Percentiles rank a stretch among this genome's conserved stretches.
Conservation (phyloP, 2,329 filamentous ascomycete genomes). For the Diaporthe ampelina region DNA sequence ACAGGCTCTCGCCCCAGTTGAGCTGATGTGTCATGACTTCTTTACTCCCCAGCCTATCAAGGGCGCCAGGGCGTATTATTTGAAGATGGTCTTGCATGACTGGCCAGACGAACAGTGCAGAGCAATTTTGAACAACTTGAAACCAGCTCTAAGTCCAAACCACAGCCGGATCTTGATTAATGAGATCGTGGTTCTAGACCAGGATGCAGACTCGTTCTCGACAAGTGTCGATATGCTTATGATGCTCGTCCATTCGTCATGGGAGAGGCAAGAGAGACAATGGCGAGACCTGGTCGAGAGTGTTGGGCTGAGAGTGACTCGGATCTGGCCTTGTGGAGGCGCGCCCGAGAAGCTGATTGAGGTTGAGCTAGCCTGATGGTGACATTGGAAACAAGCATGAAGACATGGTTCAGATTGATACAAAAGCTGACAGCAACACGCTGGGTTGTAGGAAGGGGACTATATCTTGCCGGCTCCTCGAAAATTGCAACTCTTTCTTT, state of each 20-base stretch:
- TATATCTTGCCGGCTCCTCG: background rate
- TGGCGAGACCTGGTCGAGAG: conserved; percentile 51
- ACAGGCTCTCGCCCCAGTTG: conserved; percentile 44
- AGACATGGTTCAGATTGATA: too few relatives aligned
- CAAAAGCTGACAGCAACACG: background rate
- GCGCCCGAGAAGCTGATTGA: conserved; percentile 57
- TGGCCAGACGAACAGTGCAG: conserved; percentile 52
- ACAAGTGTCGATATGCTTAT: conserved; percentile 57
- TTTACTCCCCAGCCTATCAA: conserved; percentile 51
- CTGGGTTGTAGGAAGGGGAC: background rate
- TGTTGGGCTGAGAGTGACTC: conserved; percentile 52
- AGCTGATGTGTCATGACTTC: conserved; percentile 52
- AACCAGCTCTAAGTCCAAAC: conserved; percentile 48
- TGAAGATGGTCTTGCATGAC: conserved; percentile 55
- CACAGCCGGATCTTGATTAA: conserved; percentile 51
- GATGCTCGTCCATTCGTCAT: conserved; percentile 50
- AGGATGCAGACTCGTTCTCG: conserved; percentile 52
- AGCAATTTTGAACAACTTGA: conserved; percentile 51
- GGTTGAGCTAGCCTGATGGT: conserved; percentile 47
- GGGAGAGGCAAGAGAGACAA: conserved; percentile 54
- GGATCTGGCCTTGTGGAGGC: conserved; percentile 48
- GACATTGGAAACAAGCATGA: background rate
- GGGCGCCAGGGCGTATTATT: conserved; percentile 53
- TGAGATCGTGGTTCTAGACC: conserved; percentile 52
- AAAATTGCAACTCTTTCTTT: background rate